Evolutionary conservation across 208 protist genomes (phyloP), one percentile per base, ranked within the genome.

Genomic region (Porcisia hertigi): DNA sequence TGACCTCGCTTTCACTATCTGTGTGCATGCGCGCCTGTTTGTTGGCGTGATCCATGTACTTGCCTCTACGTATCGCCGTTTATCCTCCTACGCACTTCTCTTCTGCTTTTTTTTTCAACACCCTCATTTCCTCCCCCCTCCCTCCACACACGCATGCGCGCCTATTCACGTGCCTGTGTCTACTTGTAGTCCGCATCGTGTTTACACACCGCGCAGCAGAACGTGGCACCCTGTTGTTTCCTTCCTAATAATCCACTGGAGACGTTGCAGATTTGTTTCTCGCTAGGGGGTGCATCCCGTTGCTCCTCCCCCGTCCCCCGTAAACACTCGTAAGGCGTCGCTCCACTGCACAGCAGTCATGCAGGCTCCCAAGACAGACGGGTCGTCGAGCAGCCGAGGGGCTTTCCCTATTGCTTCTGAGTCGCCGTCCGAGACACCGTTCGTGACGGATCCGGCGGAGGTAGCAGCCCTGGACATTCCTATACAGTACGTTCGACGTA

Each of bases 401-500:
- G 20, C 25, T 8, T 54, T 55, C 12, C 60, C 18, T 16, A 3
- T 53, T 23, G 34, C 55, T 11, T 55, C 3, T 30, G 39, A 66
- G 9, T 16, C 43, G 41, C 11, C 78, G 0, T 70, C 79, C 2
- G 88, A 95, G 75, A 91, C 91, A 12, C 88, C 88, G 0, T 89
- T 92, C 73, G 84, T 92, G 25, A 78, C 83, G 2, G 81, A 92
- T 66, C 86, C 87, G 2, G 76, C 78, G 1, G 71, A 83, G 73
- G 80, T 74, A 36, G 63, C 74, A n/a, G 76, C 75, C 12, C 66
- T 85, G 2, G 74, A 88, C 36, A 87, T 95, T 16, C 84, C 91
- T 12, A 73, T 75, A 9, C 78, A 83, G 64, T 87, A 89, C 82
- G 85, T 91, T 58, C 85, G 86, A 8, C 88, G 87, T 59, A 88